A percentile compares a stretch with the other conserved stretches of the same genome.
Evolutionary conservation across 2,329 filamentous ascomycete genomes (phyloP).

Genomic region (Ceratocystis cacaofunesta): DNA sequence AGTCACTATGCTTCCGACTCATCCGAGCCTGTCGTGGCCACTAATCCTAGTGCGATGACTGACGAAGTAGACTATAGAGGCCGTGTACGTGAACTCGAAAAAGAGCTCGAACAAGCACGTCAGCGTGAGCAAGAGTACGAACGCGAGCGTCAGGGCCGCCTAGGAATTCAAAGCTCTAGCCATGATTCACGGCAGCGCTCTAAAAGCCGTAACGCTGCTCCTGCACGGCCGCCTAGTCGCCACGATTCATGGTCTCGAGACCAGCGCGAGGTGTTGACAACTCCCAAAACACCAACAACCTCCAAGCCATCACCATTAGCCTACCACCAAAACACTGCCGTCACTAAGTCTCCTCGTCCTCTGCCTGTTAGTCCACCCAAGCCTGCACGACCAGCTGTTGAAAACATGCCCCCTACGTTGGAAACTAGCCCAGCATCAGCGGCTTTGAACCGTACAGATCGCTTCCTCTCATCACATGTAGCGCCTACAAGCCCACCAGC

Average conservation of each 20-base stretch:
- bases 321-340: slow-evolving; percentile 29
- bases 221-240: slow-evolving; percentile 32
- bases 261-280: slow-evolving; percentile 49
- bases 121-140: slow-evolving; percentile 50
- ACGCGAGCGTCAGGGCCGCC: slow-evolving; percentile 37
- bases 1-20: slow-evolving; percentile 57
- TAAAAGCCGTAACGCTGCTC: slow-evolving; percentile 26
- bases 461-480: slow-evolving; percentile 31
- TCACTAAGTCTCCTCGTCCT: slow-evolving; percentile 24
- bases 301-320: slow-evolving; percentile 27
- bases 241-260: slow-evolving; percentile 50
- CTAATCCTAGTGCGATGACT: slow-evolving; percentile 24
- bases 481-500: slow-evolving; percentile 29
- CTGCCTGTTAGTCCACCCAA: slow-evolving; percentile 28
- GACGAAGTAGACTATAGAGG: slow-evolving; percentile 39
- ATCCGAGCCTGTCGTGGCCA: slow-evolving; percentile 39
- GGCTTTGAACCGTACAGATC: slow-evolving; percentile 33
- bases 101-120: slow-evolving; percentile 47
- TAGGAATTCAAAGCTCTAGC: slow-evolving; percentile 21
- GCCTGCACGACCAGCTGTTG: not conserved
- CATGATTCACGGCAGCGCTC: slow-evolving; percentile 26
- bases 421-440: slow-evolving; percentile 21
- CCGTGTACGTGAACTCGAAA: slow-evolving; percentile 68
- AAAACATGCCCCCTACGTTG: slow-evolving; percentile 19
- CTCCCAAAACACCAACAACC: slow-evolving; percentile 9